phyloP scores from a whole-genome alignment of 108 stramenopile genomes.

The Chaetoceros muelleri region DNA sequence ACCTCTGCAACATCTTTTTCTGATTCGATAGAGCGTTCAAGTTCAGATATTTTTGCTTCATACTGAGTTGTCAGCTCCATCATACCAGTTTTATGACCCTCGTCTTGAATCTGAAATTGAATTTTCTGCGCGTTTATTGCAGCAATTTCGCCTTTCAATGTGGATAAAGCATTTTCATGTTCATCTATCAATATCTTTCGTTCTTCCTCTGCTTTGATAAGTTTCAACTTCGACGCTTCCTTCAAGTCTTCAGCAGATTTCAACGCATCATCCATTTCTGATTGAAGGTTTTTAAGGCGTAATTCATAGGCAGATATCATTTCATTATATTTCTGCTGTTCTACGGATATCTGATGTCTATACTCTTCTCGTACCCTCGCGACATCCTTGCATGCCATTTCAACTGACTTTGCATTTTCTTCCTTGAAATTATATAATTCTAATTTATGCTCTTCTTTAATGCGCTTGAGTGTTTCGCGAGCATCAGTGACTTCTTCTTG shows the following conservation, averaged over 20 bases:
- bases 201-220: not conserved
- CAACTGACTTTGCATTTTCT: too few relatives aligned
- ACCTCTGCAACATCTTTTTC: not conserved
- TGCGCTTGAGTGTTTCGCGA: slow-evolving; percentile 10
- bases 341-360: too few relatives aligned
- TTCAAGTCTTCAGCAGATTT: not conserved
- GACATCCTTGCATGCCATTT: too few relatives aligned
- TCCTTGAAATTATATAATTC: too few relatives aligned
- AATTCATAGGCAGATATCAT: not conserved
- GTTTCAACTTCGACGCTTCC: not conserved
- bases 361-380: too few relatives aligned
- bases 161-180: not conserved
- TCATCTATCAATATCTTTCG: not conserved
- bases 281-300: not conserved
- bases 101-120: too few relatives aligned
- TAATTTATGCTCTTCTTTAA: too few relatives aligned
- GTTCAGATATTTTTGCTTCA: not conserved
- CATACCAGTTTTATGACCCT: not conserved
- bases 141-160: not conserved
- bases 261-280: not conserved
- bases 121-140: too few relatives aligned
- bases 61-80: not conserved
- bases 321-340: not conserved
- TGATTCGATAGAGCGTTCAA: not conserved
- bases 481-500: slow-evolving; percentile 9